Base-by-base conservation (phyloP, 1,284 basidiomycete species). In the Boletus smithii region DNA sequence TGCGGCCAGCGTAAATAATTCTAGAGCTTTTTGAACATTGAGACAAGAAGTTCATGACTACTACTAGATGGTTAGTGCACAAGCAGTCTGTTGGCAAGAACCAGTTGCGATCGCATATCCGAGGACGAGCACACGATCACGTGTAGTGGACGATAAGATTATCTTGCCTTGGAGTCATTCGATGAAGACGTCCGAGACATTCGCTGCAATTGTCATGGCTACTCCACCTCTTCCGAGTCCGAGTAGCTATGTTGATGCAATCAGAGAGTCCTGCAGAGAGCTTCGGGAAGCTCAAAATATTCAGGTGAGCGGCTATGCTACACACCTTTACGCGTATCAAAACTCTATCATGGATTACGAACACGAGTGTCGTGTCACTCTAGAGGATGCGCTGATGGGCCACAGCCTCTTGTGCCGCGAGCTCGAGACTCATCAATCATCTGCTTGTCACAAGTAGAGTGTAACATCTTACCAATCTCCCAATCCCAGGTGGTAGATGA, bases 401-500 rank as follows among this genome's bases (percentile, higher is more conserved):
- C 32, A 36, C 44, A 32, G n/a, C n/a, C n/a, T 29, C 27, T 38
- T 32, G 41, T 23, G 17, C 47, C 8, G 10, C 38, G 24, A 54
- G 31, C n/a, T n/a, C 23, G 23, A 24, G 23, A 24, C 23, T 24
- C 23, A 8, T n/a, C n/a, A 36, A 11, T 8, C 8, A 16, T 32
- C 14, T 30, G 10, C 30, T 42, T 39, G 26, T 40, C 33, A 7
- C 31, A 20, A n/a, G 31, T 18, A 31, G 39, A 42, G 32, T 34
- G 42, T 31, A 30, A 8, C n/a, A 14, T 24, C 51, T 64, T 36
- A 63, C 50, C 42, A 29, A 52, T 16, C 13, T 38, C 18, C 24
- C n/a, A n/a, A 49, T 42, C 33, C 16, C 54, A 87, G 85, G 80
- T 89, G 48, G 62, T 70, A 36, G 65, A 72, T 24, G 69, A 75